Evolutionary conservation across 345 rosid genomes (phyloP).

Genomic region (Nephelium lappaceum): DNA sequence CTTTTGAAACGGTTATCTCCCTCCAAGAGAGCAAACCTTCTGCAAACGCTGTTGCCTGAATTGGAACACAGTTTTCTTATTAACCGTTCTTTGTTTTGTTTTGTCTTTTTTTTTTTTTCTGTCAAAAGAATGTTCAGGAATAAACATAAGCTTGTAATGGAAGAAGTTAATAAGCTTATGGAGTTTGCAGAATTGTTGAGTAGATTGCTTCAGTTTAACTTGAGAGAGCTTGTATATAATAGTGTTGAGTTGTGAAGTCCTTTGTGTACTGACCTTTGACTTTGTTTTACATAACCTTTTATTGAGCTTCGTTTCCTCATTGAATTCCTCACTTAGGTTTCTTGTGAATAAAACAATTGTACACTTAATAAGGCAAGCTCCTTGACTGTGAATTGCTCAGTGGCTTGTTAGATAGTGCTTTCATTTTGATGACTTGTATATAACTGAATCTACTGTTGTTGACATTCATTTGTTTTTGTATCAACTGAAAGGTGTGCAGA

Average conservation of each 20-base stretch:
- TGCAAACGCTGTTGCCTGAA: slow-evolving; percentile 15
- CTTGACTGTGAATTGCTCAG: neutral
- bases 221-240: slow-evolving; percentile 12
- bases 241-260: slow-evolving; percentile 8
- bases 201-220: slow-evolving; percentile 25
- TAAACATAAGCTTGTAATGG: slow-evolving; percentile 29
- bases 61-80: slow-evolving; percentile 1
- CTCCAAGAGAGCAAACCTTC: slow-evolving; percentile 63
- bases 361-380: neutral
- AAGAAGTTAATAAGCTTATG: slow-evolving; percentile 18
- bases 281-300: slow-evolving; percentile 10
- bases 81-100: slow-evolving; percentile 17
- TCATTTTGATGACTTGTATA: neutral
- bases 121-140: slow-evolving; percentile 19
- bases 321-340: neutral
- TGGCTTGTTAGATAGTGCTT: neutral
- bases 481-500: too few species aligned
- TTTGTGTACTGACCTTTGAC: slow-evolving; percentile 31
- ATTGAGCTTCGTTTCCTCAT: neutral
- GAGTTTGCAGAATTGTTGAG: slow-evolving; percentile 1
- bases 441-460: neutral
- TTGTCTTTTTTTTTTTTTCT: too few species aligned
- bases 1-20: slow-evolving; percentile 93
- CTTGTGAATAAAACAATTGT: slow-evolving; percentile 26
- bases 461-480: too few species aligned